Evolutionary conservation across 345 rosid species (phyloP).

Genomic region (Dovyalis caffra): DNA sequence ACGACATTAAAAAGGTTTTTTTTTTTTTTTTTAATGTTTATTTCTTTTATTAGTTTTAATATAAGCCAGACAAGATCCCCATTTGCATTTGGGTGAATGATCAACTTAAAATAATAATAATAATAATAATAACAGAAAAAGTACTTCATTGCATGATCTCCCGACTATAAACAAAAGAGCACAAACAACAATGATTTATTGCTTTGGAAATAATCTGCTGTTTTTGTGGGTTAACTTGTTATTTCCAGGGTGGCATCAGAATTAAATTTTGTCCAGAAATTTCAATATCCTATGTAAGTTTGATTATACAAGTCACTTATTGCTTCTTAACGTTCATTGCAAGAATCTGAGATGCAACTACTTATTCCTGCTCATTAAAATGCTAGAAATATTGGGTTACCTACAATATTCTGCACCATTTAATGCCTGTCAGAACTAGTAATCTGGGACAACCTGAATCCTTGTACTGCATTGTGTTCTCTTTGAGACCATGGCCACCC

Average conservation of each 20-base stretch:
- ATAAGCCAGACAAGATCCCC: no score
- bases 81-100: no score
- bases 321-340: neutral
- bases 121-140: no score
- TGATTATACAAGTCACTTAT: neutral
- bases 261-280: neutral
- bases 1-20: no score
- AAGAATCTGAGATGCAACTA: neutral
- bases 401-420: neutral
- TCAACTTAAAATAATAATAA: no score
- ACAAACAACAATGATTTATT: neutral
- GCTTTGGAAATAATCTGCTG: neutral
- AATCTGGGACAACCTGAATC: neutral
- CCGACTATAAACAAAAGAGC: neutral
- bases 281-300: neutral
- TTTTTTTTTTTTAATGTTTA: no score
- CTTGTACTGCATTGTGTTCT: neutral
- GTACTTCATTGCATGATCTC: neutral
- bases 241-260: neutral
- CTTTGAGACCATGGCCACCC: no score
- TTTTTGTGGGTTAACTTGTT: neutral
- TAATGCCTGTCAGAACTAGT: neutral
- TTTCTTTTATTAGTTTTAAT: no score
- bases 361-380: neutral
- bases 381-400: neutral